Evolutionary conservation across 2,329 filamentous ascomycete species (phyloP), one percentile per base, ranked within the genome.

Genomic region (Coleophoma eucalyptorum): DNA sequence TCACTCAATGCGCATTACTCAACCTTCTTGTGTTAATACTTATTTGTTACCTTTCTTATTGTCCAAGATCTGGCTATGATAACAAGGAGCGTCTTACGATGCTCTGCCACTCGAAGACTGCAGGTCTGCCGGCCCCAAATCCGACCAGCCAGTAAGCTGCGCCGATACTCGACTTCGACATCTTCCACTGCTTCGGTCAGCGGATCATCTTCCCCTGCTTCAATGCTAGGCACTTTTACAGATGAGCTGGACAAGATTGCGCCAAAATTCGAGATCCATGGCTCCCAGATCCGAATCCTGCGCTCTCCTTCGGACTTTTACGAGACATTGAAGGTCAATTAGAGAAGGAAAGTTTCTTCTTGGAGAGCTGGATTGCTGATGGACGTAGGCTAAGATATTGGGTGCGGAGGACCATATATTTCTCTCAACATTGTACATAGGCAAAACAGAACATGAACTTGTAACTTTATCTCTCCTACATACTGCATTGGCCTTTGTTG

Each of bases 381-480:
- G 51, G 51, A 42, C 44, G 50, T 65, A 92, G 87, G 72, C 80
- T 56, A 96, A 92, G 72, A 97, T 99, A 65, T 81, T 80, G 48
- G 81, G 79, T 55, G 94, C 94, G 10, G 83, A 90, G 67, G 78
- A 73, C 48, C 82, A 89, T 53, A 87, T 99, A 58, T 99, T 95
- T 67, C 74, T 99, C 46, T 96, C 92, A n/a, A 99, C 94, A 0
- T 74, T 99, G 48, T 99, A 99, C 67, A 94, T 99, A 66, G 94
- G 94, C 56, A 96, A 93, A 68, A 88, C 88, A 2, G 94, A 99
- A 70, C 79, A 86, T 69, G 94, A 97, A 61, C 78, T 99, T 63
- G 83, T 86, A 72, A 48, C 73, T 49, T 45, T 48, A 21, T 43
- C 52, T 35, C 48, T 52, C 46, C 48, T 62, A 21, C 52, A 33